Evolutionary conservation across 306 rosid genomes (phyloP).

Genomic region (Lathyrus oleraceus): DNA sequence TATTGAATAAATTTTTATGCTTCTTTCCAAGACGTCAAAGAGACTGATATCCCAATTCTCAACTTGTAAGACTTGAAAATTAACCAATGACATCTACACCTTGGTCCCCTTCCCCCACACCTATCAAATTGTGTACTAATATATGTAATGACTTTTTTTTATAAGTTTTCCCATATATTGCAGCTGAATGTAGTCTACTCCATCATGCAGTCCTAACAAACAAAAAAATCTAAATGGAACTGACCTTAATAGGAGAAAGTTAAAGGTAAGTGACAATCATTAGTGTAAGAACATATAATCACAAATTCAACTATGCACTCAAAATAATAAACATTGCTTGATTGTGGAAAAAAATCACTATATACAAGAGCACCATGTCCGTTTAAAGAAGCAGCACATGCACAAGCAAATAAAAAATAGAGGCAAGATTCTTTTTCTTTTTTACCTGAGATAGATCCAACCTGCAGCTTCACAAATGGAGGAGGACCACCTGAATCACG

Average conservation of each 20-base stretch:
- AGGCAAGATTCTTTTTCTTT: conserved; percentile 7
- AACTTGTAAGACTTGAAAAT: neutral
- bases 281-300: neutral
- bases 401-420: conserved; percentile 3
- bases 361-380: neutral
- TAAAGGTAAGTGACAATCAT: neutral
- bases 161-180: conserved; percentile 7
- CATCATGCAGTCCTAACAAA: conserved; percentile 8
- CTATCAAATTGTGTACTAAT: neutral
- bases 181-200: neutral
- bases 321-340: conserved; percentile 8
- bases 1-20: too few species aligned
- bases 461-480: conserved; percentile 86
- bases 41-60: neutral
- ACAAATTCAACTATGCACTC: conserved; percentile 7
- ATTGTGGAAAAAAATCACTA: conserved; percentile 8
- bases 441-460: conserved; percentile 59
- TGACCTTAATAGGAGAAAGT: neutral
- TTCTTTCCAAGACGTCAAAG: neutral
- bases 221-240: neutral
- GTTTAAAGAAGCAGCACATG: neutral
- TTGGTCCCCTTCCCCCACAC: neutral
- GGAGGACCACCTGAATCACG: conserved; percentile 77
- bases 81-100: neutral
- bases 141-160: neutral